Percentiles rank a stretch among this genome's conserved stretches.
Evolutionary conservation across 192 early-diverging fungal genomes (phyloP).

Genomic region (Coemansia erecta): DNA sequence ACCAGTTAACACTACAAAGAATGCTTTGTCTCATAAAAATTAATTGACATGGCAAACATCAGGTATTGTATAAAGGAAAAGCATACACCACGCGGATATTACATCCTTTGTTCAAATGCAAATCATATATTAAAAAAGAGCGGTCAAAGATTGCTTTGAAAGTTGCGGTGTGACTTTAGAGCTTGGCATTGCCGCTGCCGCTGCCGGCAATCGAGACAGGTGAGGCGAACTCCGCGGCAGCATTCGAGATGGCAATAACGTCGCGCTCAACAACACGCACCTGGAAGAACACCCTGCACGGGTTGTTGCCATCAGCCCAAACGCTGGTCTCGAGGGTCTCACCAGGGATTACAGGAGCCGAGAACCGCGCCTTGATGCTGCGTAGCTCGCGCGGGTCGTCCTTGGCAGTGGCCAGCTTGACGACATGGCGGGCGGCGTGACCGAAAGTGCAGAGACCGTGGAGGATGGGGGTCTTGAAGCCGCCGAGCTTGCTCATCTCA

Average conservation of each 20-base stretch:
- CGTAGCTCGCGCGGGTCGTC: conserved; percentile 67
- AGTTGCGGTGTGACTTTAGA: conserved; percentile 12
- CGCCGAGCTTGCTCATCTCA: conserved; percentile 86
- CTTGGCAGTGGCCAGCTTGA: conserved; percentile 70
- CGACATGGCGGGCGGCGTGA: conserved; percentile 86
- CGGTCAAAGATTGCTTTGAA: too few species aligned
- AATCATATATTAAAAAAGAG: too few species aligned
- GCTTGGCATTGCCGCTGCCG: conserved; percentile 29
- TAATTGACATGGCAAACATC: too few species aligned
- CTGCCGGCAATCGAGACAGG: conserved; percentile 22
- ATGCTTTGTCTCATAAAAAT: too few species aligned
- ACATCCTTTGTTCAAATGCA: too few species aligned
- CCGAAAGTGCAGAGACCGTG: conserved; percentile 96
- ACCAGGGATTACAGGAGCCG: conserved; percentile 88
- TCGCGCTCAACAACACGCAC: conserved; percentile 93
- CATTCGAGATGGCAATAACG: conserved; percentile 84
- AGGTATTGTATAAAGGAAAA: too few species aligned
- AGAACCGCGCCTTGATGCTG: conserved; percentile 89
- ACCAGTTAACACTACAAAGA: too few species aligned
- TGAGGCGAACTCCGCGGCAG: conserved; percentile 76
- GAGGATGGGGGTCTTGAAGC: conserved; percentile 95
- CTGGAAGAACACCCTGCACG: conserved; percentile 89
- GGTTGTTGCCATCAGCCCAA: conserved; percentile 76
- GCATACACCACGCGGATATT: too few species aligned
- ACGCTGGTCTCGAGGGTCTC: conserved; percentile 97